Base-by-base conservation (phyloP, 2,329 filamentous ascomycete genomes). In the Fusarium sp. region DNA sequence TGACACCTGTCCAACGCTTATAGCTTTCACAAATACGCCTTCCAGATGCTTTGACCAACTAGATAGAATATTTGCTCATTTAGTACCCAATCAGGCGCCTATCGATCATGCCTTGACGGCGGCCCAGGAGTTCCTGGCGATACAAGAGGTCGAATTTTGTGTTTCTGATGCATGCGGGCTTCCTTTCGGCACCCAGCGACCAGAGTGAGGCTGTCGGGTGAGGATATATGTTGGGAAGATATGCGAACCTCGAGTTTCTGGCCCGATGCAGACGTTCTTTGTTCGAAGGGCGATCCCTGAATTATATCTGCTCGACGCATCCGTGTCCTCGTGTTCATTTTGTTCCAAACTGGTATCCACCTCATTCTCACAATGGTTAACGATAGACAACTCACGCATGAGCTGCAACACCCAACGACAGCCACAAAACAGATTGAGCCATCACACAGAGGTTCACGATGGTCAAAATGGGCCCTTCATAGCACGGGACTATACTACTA, bases 191-290 rank as follows among this genome's bases (percentile, higher is more conserved):
- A 50, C 59, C 59, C 50, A 63, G 51, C 52, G 50, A 59, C 18
- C 42, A 62, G 59, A 74, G 59, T 74, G 69, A 74, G 72, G 72
- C 72, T 71, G 72, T 64, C 72, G 67, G 40, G 47, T n/a, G 38
- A 56, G 24, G 47, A 56, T 30, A 27, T 38, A 43, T 34, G 25
- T 40, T 66, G 49, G 53, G 53, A 51, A 30, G 27, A 50, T 46
- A 51, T 64, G 54, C 46, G 62, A 66, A 58, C 56, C 18, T 70
- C 25, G 25, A 45, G 29, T 62, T 52, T 70, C 46, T 56, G 49
- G 34, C 32, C 51, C 16, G 51, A 49, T 43, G 62, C 25, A 46
- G 56, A 22, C 18, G 32, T 27, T 50, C 24, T 32, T 60, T 58
- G 16, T 46, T 47, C n/a, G 42, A 29, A 34, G 67, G 49, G 46